Percentiles rank a stretch among this genome's conserved stretches.
phyloP scores from a whole-genome alignment of 257 asterid genomes.

The Verbascum thapsus region DNA sequence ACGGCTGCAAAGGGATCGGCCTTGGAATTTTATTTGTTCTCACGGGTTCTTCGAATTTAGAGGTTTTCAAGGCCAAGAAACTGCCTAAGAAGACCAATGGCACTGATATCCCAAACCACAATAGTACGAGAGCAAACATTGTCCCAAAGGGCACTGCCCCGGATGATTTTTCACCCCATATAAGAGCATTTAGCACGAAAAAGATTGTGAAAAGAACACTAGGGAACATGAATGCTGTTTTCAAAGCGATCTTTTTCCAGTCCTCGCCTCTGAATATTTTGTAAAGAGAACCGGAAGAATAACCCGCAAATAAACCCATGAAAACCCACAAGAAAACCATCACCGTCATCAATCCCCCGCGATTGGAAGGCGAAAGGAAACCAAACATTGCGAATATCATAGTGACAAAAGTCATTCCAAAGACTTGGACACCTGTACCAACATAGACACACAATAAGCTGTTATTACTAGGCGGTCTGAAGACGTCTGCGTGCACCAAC shows the following conservation, averaged over 20 bases:
- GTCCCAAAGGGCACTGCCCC: constrained; percentile 58
- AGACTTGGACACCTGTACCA: constrained; percentile 57
- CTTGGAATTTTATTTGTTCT: constrained; percentile 53
- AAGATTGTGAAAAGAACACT: constrained; percentile 38
- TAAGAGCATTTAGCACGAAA: constrained; percentile 46
- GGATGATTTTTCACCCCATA: constrained; percentile 60
- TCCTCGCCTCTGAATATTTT: constrained; percentile 46
- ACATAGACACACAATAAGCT: constrained; percentile 49
- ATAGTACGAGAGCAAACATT: constrained; percentile 47
- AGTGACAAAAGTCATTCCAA: constrained; percentile 56
- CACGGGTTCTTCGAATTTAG: constrained; percentile 34
- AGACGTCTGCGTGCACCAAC: constrained; percentile 53
- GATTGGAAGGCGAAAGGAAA: constrained; percentile 56
- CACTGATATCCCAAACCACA: constrained; percentile 59
- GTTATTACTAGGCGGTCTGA: constrained; percentile 46
- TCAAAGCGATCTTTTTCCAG: constrained; percentile 46
- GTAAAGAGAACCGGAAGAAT: constrained; percentile 41
- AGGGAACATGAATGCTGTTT: constrained; percentile 54
- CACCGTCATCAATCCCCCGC: constrained; percentile 55
- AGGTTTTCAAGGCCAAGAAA: constrained; percentile 40
- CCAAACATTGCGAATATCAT: constrained; percentile 55
- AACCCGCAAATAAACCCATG: constrained; percentile 56
- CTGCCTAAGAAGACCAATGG: constrained; percentile 55
- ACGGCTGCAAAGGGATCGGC: constrained; percentile 54
- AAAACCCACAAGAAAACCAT: constrained; percentile 60